These are phyloP conservation scores for Microascus cirrosus DNA, from an alignment of 2,329 filamentous ascomycete genomes.

Conservation along the genomic window DNA sequence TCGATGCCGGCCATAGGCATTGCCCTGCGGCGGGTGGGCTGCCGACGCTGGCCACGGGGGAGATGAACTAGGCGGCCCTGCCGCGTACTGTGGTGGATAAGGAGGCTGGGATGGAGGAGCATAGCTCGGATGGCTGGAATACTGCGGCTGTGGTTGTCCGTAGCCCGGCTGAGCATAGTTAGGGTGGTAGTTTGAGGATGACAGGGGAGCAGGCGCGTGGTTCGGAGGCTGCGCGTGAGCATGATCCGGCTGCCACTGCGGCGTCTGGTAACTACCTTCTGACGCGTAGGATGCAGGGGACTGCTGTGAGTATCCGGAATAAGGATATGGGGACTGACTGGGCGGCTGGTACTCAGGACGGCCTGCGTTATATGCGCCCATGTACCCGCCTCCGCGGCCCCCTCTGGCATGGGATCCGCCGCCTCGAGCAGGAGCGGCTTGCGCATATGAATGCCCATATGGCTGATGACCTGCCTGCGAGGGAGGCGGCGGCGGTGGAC, in stretches of 20 bases:
- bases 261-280: constrained; percentile 5
- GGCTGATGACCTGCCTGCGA: constrained; percentile 18
- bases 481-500: constrained; percentile 38
- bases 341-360: constrained; percentile 5
- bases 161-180: constrained; percentile 43
- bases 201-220: constrained; percentile 35
- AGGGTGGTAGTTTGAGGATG: constrained; percentile 44
- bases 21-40: not conserved
- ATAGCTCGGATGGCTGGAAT: constrained; percentile 22
- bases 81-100: constrained; percentile 2
- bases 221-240: not conserved
- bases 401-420: constrained; percentile 11
- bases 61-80: not conserved
- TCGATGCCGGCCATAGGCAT: constrained; percentile 2
- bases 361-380: constrained; percentile 17
- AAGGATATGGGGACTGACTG: constrained; percentile 20
- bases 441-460: constrained; percentile 21
- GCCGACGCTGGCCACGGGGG: constrained; percentile 1
- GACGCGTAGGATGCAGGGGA: constrained; percentile 2
- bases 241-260: constrained; percentile 3
- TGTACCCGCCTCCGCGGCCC: constrained; percentile 26
- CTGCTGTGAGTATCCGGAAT: constrained; percentile 20
- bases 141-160: constrained; percentile 19
- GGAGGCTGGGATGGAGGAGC: constrained; percentile 17
- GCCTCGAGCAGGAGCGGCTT: constrained; percentile 12